Evolutionary conservation across 139 green algal genomes (phyloP).

Genomic region (Protoeuglena noctilucae): DNA sequence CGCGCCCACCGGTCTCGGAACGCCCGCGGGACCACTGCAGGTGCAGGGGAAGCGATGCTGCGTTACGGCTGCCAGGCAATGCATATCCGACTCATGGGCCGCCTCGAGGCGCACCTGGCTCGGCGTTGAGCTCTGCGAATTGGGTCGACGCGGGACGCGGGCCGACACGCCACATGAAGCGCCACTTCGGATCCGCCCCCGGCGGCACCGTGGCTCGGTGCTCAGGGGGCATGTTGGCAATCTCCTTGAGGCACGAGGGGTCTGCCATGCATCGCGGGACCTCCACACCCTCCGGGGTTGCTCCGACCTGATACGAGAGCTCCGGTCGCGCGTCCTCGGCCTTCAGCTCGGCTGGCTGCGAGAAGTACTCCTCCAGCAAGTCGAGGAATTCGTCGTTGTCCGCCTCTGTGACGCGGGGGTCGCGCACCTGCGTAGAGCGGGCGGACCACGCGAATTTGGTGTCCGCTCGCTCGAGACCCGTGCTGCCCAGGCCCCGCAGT

Average conservation of each 20-base stretch:
- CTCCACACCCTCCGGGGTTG: slow-evolving; percentile 67
- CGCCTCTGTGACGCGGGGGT: slow-evolving; percentile 37
- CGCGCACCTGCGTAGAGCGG: slow-evolving; percentile 29
- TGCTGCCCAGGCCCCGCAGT: too few relatives aligned
- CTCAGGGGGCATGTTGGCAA: slow-evolving; percentile 16
- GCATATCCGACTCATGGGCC: too few relatives aligned
- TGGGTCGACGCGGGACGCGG: slow-evolving; percentile 28
- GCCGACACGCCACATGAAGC: slow-evolving; percentile 72
- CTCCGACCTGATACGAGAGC: slow-evolving; percentile 67
- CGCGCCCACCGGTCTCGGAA: slow-evolving; percentile 54
- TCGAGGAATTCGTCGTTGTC: slow-evolving; percentile 63
- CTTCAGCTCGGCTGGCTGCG: slow-evolving; percentile 33
- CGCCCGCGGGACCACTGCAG: slow-evolving; percentile 22
- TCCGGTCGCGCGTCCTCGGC: slow-evolving; percentile 39
- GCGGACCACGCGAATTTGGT: too few relatives aligned
- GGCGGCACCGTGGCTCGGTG: slow-evolving; percentile 26
- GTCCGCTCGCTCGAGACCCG: too few relatives aligned
- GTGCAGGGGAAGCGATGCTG: too few relatives aligned
- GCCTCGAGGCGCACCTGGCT: slow-evolving; percentile 39
- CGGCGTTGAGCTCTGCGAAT: slow-evolving; percentile 72
- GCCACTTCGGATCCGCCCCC: slow-evolving; percentile 65
- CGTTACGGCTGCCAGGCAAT: too few relatives aligned
- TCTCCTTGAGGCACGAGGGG: slow-evolving; percentile 11
- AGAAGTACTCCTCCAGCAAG: slow-evolving; percentile 76
- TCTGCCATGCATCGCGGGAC: slow-evolving; percentile 43